Evolutionary conservation across 2,329 filamentous ascomycete species (phyloP).

Genomic region (Fusarium chlamydosporum): DNA sequence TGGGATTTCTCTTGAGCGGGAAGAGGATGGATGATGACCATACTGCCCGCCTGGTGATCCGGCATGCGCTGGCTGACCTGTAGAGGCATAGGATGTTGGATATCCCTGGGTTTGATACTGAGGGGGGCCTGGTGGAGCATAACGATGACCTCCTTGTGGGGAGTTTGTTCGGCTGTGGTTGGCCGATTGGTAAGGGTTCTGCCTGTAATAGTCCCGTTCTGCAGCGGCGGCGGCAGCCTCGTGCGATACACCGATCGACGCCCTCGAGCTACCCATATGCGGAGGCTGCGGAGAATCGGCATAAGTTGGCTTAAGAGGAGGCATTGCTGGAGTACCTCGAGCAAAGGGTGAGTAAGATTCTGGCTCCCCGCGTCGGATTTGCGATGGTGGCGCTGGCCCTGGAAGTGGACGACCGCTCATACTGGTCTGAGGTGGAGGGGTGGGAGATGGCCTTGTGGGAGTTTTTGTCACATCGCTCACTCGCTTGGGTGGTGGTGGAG

Average conservation of each 20-base stretch:
- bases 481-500: conserved; percentile 65
- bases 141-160: conserved; percentile 64
- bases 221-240: conserved; percentile 47
- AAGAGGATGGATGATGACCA: conserved; percentile 61
- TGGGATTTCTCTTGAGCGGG: conserved; percentile 61
- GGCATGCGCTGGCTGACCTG: conserved; percentile 57
- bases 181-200: conserved; percentile 55
- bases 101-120: conserved; percentile 64
- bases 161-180: conserved; percentile 60
- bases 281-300: conserved; percentile 66
- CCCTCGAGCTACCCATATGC: conserved; percentile 62
- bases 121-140: conserved; percentile 59
- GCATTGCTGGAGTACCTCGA: conserved; percentile 63
- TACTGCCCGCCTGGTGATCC: conserved; percentile 72
- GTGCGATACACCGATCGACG: conserved; percentile 59
- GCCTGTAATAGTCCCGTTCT: conserved; percentile 66
- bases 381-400: conserved; percentile 57
- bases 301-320: conserved; percentile 68
- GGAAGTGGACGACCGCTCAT: conserved; percentile 61
- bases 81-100: conserved; percentile 58
- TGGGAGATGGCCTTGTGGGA: conserved; percentile 61
- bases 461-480: conserved; percentile 62
- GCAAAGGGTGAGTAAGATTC: conserved; percentile 65
- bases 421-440: conserved; percentile 63
- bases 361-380: conserved; percentile 63